A percentile compares a stretch with the other conserved stretches of the same genome.
These are phyloP conservation scores for Metschnikowia lochheadii DNA, from an alignment of 805 yeast species.

Conservation along the genomic window DNA sequence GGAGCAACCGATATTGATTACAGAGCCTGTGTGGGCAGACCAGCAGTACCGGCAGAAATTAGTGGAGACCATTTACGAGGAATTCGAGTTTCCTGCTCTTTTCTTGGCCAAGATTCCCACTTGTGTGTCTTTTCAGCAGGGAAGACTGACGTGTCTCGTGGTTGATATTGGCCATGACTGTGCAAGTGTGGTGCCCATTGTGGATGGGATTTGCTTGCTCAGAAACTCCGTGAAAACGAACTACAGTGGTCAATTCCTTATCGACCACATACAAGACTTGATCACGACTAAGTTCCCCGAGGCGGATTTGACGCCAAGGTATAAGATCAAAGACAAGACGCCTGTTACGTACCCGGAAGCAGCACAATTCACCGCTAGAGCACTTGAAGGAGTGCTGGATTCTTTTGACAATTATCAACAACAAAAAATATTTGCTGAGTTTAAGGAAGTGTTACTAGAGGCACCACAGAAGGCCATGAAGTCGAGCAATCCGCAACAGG, in stretches of 20 bases:
- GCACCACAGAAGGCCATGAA: conserved; percentile 41
- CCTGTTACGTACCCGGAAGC: conserved; percentile 31
- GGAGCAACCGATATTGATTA: conserved; percentile 74
- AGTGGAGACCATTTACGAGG: conserved; percentile 68
- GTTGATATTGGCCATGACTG: conserved; percentile 84
- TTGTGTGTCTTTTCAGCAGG: conserved; percentile 82
- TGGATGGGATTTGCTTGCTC: conserved; percentile 73
- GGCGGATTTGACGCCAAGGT: conserved; percentile 35
- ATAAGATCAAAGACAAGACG: conserved; percentile 46
- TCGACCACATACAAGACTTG: conserved; percentile 46
- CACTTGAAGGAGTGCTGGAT: conserved; percentile 35
- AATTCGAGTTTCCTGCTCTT: conserved; percentile 70
- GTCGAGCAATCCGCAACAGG: conserved; percentile 19
- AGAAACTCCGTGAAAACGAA: conserved; percentile 67
- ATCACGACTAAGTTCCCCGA: conserved; percentile 28
- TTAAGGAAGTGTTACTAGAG: conserved; percentile 68
- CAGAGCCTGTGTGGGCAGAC: conserved; percentile 86
- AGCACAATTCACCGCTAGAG: conserved; percentile 20
- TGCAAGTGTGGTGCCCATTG: conserved; percentile 72
- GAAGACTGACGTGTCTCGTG: conserved; percentile 80
- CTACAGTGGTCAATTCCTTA: conserved; percentile 67
- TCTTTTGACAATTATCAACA: conserved; percentile 56
- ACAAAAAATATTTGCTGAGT: conserved; percentile 57
- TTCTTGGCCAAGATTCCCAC: conserved; percentile 82
- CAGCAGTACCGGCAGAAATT: conserved; percentile 62